Percentiles rank a stretch among this genome's conserved stretches.
Conservation (phyloP, 345 rosid genomes). For the Acer campestre region DNA sequence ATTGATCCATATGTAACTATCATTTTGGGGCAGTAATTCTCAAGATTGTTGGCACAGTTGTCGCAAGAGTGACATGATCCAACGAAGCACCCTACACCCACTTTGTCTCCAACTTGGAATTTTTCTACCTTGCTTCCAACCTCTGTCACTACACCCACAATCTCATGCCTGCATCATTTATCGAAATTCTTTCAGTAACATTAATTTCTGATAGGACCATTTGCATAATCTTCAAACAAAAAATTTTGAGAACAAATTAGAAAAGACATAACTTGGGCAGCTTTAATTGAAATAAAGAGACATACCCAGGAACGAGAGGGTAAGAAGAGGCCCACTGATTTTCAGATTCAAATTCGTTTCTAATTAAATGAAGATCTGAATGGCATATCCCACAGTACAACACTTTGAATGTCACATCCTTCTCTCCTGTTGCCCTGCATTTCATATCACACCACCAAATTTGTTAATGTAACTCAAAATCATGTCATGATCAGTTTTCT, state of each 20-base stretch:
- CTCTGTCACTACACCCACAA: constrained; percentile 63
- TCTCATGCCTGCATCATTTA: constrained; percentile 56
- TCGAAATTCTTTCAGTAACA: not conserved
- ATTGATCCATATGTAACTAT: constrained; percentile 37
- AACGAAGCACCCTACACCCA: constrained; percentile 60
- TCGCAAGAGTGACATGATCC: constrained; percentile 58
- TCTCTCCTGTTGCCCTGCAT: constrained; percentile 53
- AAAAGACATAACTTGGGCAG: too few relatives aligned
- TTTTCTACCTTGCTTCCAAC: constrained; percentile 52
- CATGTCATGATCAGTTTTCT: too few relatives aligned
- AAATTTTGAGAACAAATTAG: too few relatives aligned
- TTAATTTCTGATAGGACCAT: not conserved
- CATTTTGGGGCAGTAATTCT: constrained; percentile 56
- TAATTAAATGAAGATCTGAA: constrained; percentile 50
- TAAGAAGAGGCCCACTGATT: constrained; percentile 43
- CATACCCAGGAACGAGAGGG: constrained; percentile 77
- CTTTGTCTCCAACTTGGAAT: constrained; percentile 51
- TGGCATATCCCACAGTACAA: constrained; percentile 78
- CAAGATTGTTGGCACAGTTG: constrained; percentile 44
- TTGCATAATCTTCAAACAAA: too few relatives aligned
- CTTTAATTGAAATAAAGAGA: too few relatives aligned
- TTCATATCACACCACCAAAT: too few relatives aligned
- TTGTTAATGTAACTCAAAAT: too few relatives aligned
- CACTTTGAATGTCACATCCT: constrained; percentile 61
- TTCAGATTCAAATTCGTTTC: constrained; percentile 31